phyloP scores from a whole-genome alignment of 2,329 filamentous ascomycete species.

The Aquanectria penicillioides region DNA sequence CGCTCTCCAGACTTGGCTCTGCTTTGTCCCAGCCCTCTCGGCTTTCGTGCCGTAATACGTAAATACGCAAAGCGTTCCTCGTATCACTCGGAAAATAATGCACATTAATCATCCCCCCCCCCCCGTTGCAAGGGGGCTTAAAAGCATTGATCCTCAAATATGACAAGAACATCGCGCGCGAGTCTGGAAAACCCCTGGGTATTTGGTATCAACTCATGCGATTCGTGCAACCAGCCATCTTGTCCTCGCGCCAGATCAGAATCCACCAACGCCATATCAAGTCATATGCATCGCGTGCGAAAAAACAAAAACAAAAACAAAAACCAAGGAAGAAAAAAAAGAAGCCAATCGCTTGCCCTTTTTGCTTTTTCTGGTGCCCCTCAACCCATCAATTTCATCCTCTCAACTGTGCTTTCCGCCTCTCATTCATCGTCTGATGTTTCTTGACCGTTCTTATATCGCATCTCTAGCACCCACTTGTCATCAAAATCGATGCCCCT shows the following conservation, averaged over 20 bases:
- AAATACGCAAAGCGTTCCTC: neutral
- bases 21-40: slow-evolving; percentile 1
- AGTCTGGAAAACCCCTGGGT: slow-evolving; percentile 38
- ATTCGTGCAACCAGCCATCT: slow-evolving; percentile 21
- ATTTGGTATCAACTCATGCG: slow-evolving; percentile 38
- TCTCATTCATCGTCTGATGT: slow-evolving; percentile 41
- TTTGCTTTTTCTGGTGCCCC: neutral
- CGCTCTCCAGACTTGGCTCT: slow-evolving; percentile 35
- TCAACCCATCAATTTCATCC: neutral
- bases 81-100: neutral
- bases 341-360: slow-evolving; percentile 26
- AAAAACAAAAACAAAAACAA: too few relatives aligned
- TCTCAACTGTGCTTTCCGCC: neutral
- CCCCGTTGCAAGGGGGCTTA: neutral
- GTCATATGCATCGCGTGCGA: slow-evolving; percentile 27
- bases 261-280: slow-evolving; percentile 29
- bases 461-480: slow-evolving; percentile 83
- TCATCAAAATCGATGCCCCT: slow-evolving; percentile 90
- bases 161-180: neutral
- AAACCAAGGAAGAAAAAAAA: too few relatives aligned
- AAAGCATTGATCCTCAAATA: neutral
- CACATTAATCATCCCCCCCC: too few relatives aligned
- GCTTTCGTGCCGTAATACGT: neutral
- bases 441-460: slow-evolving; percentile 53
- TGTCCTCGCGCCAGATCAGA: slow-evolving; percentile 24